These are phyloP conservation scores for Sporothrix variecibatus DNA, from an alignment of 2,329 filamentous ascomycete species.

Conservation along the genomic window DNA sequence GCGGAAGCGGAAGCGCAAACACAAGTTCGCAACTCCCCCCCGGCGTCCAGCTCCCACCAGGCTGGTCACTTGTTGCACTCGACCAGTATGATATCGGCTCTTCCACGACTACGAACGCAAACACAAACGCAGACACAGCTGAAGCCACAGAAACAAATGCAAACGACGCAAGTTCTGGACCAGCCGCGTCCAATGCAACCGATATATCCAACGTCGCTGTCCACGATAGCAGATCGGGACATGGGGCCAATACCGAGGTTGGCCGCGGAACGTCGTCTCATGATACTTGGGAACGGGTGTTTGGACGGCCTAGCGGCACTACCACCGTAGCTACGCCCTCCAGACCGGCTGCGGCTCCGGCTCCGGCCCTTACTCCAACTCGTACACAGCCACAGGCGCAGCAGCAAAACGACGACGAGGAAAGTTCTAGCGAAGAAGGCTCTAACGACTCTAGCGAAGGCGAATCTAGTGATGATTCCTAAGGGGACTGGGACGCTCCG, in stretches of 20 bases:
- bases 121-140: neutral
- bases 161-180: too few relatives aligned
- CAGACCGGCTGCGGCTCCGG: neutral
- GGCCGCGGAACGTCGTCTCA: too few relatives aligned
- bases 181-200: neutral
- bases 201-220: neutral
- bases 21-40: constrained; percentile 64
- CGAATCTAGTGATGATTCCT: neutral
- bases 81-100: constrained; percentile 49
- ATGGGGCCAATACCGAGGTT: too few relatives aligned
- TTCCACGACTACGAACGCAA: neutral
- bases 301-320: too few relatives aligned
- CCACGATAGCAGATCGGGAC: too few relatives aligned
- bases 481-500: neutral
- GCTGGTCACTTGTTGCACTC: constrained; percentile 66
- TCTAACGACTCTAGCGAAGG: neutral
- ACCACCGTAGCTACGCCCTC: too few relatives aligned
- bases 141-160: neutral
- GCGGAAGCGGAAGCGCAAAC: neutral
- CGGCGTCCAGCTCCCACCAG: constrained; percentile 63
- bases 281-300: too few relatives aligned
- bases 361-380: constrained; percentile 30
- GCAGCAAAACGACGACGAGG: neutral
- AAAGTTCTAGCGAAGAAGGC: neutral
- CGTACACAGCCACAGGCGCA: neutral